These are phyloP conservation scores for Mycena olivaceomarginata DNA, from an alignment of 768 basidiomycete genomes.

Conservation along the genomic window DNA sequence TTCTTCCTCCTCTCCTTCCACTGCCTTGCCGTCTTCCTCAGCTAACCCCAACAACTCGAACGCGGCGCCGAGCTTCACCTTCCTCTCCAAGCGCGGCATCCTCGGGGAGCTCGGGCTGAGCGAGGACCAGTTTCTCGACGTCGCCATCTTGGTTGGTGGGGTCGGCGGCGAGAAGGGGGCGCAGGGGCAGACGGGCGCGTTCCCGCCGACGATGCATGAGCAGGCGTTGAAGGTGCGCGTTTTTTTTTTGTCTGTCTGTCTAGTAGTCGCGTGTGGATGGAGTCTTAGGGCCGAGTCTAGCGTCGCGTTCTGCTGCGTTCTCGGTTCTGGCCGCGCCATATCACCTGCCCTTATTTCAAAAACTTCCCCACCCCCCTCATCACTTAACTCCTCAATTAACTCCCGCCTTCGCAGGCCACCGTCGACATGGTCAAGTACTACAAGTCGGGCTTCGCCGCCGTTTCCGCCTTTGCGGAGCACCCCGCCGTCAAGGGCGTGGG, in stretches of 20 bases:
- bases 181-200: constrained; percentile 61
- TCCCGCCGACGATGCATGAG: constrained; percentile 89
- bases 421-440: constrained; percentile 96
- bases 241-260: too few relatives aligned
- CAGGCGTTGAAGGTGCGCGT: constrained; percentile 75
- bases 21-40: too few relatives aligned
- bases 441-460: constrained; percentile 91
- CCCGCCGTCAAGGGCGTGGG: constrained; percentile 87
- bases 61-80: constrained; percentile 84
- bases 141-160: constrained; percentile 89
- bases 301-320: too few relatives aligned
- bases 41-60: too few relatives aligned
- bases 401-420: constrained; percentile 65
- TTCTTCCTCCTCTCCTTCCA: too few relatives aligned
- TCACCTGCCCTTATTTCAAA: too few relatives aligned
- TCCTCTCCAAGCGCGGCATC: constrained; percentile 86
- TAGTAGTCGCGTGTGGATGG: too few relatives aligned
- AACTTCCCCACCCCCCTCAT: too few relatives aligned
- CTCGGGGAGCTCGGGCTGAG: constrained; percentile 74
- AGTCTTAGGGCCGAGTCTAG: too few relatives aligned
- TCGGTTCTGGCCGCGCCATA: too few relatives aligned
- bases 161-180: too few relatives aligned
- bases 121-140: constrained; percentile 96
- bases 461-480: constrained; percentile 86
- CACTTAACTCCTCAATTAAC: background rate